A percentile compares a stretch with the other conserved stretches of the same genome.
phyloP scores from a whole-genome alignment of 2,329 filamentous ascomycete species.

The Dichotomopilus funicola region DNA sequence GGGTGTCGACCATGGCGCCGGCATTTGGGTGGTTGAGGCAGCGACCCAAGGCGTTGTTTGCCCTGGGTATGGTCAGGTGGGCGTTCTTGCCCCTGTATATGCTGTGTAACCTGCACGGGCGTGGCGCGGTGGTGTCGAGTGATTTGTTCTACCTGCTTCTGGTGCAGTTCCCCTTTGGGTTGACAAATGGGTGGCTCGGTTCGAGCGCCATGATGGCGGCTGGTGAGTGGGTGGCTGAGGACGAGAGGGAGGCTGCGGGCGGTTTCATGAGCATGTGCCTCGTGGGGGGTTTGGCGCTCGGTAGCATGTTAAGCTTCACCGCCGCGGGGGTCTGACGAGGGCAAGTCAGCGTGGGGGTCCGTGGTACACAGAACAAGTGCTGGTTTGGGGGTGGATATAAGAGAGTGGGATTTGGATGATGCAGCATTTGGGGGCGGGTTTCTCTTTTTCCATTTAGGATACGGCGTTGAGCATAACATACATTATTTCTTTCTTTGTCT shows the following conservation, averaged over 20 bases:
- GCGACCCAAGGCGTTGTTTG: conserved; percentile 61
- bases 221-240: conserved; percentile 69
- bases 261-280: conserved; percentile 91
- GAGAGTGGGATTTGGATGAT: not conserved
- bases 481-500: not conserved
- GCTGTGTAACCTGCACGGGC: conserved; percentile 78
- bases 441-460: not conserved
- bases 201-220: conserved; percentile 90
- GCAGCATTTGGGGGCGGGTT: not conserved
- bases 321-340: conserved; percentile 42
- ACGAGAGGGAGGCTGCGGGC: conserved; percentile 81
- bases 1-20: conserved; percentile 58
- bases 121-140: conserved; percentile 66
- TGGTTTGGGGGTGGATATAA: not conserved
- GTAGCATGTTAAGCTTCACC: conserved; percentile 85
- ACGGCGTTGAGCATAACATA: not conserved
- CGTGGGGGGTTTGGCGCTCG: conserved; percentile 73
- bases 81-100: conserved; percentile 78
- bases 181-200: conserved; percentile 81
- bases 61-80: conserved; percentile 57
- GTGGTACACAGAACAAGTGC: too few species aligned
- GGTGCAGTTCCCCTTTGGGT: conserved; percentile 76
- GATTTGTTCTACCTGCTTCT: conserved; percentile 83
- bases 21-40: conserved; percentile 47
- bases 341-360: too few species aligned